These are phyloP conservation scores for Trichophyton simii DNA, from an alignment of 2,329 filamentous ascomycete species.

Conservation along the genomic window DNA sequence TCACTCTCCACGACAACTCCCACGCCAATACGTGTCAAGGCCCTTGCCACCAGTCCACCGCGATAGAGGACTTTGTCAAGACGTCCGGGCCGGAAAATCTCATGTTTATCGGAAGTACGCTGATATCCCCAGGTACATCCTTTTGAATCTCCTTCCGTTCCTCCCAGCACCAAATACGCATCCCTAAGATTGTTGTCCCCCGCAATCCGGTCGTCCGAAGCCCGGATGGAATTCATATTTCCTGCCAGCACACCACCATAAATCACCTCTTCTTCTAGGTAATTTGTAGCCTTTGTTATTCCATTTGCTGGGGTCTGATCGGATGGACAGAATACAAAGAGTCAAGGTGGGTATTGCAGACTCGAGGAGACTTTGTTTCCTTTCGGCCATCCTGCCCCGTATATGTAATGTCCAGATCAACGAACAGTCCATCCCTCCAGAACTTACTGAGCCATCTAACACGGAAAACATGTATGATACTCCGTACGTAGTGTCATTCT, in stretches of 20 bases:
- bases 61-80: slow-evolving; percentile 9
- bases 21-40: neutral
- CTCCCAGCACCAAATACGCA: slow-evolving; percentile 41
- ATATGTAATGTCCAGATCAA: slow-evolving; percentile 30
- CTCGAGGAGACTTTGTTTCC: neutral
- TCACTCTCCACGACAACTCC: neutral
- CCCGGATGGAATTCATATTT: slow-evolving; percentile 47
- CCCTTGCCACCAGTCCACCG: neutral
- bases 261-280: slow-evolving; percentile 30
- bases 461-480: slow-evolving; percentile 31
- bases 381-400: neutral
- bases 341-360: slow-evolving; percentile 49
- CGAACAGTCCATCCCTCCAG: slow-evolving; percentile 42
- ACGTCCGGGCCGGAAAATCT: neutral
- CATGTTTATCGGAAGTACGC: neutral
- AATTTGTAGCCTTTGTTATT: slow-evolving; percentile 26
- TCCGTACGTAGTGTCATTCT: neutral
- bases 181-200: slow-evolving; percentile 39
- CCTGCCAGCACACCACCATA: slow-evolving; percentile 39
- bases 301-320: slow-evolving; percentile 38
- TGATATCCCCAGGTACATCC: slow-evolving; percentile 38
- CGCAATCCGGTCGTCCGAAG: slow-evolving; percentile 40
- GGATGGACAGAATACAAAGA: slow-evolving; percentile 40
- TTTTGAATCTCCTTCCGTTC: slow-evolving; percentile 25
- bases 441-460: slow-evolving; percentile 39